phyloP scores from a whole-genome alignment of 129 eudicot species.

The Pulicaria dysenterica region DNA sequence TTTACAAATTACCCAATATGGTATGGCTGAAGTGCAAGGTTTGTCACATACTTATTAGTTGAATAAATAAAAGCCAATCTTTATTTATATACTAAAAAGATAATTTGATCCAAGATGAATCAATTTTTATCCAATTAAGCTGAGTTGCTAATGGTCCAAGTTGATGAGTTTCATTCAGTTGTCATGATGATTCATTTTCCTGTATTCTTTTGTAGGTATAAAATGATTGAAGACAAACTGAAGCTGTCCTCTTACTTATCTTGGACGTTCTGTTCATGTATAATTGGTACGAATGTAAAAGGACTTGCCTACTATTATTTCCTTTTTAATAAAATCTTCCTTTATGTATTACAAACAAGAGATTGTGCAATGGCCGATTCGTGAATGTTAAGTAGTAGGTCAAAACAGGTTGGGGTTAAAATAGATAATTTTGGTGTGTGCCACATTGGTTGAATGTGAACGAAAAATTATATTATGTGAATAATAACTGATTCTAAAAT shows the following conservation, averaged over 20 bases:
- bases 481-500: neutral
- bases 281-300: constrained; percentile 47
- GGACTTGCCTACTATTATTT: constrained; percentile 2
- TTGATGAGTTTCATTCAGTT: constrained; percentile 13
- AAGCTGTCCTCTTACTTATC: constrained; percentile 83
- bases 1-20: constrained; percentile 93
- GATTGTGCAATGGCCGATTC: neutral
- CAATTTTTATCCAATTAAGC: neutral
- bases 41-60: constrained; percentile 28
- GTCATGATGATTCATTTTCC: neutral
- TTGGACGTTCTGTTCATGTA: constrained; percentile 97
- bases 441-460: neutral
- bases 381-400: neutral
- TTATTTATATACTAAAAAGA: neutral
- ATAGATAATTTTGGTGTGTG: neutral
- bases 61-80: neutral
- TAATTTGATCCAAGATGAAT: neutral
- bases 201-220: constrained; percentile 58
- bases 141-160: constrained; percentile 13
- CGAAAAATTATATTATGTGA: neutral
- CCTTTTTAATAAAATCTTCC: neutral
- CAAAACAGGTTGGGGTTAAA: neutral
- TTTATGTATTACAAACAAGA: neutral
- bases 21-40: constrained; percentile 46
- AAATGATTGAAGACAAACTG: constrained; percentile 89